Conservation (phyloP, 345 rosid species). For the Aquilaria sinensis region DNA sequence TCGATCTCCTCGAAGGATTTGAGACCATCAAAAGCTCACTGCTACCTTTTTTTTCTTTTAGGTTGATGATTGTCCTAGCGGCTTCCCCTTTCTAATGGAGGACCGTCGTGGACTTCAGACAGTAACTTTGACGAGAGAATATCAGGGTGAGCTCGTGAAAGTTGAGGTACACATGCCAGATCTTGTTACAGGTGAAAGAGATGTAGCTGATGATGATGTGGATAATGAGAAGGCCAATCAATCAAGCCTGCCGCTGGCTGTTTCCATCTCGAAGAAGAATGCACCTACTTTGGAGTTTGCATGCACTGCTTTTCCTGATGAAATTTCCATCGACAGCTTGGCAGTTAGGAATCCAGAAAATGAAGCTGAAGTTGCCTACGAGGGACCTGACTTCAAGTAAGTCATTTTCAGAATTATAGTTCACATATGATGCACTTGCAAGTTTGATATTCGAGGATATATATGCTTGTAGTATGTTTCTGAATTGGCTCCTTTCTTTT, state of each 20-base stretch:
- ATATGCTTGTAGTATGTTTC: not conserved
- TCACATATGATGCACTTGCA: not conserved
- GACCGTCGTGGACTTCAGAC: slow-evolving; percentile 63
- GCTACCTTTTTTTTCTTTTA: slow-evolving; percentile 9
- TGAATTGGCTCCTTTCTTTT: not conserved
- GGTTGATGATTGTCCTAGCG: slow-evolving; percentile 58
- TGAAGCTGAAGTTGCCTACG: slow-evolving; percentile 60
- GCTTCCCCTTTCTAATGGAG: slow-evolving; percentile 73
- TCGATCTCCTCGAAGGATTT: too few relatives aligned
- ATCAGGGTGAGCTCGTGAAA: slow-evolving; percentile 55
- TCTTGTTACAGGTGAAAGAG: slow-evolving; percentile 56
- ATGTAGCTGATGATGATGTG: slow-evolving; percentile 27
- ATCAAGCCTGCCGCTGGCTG: slow-evolving; percentile 57
- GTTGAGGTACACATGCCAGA: slow-evolving; percentile 90
- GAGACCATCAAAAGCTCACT: not conserved
- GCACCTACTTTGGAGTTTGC: slow-evolving; percentile 57
- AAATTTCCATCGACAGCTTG: slow-evolving; percentile 53
- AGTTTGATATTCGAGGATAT: not conserved
- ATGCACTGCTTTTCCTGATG: slow-evolving; percentile 64
- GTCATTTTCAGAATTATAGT: slow-evolving; percentile 3
- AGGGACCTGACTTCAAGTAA: slow-evolving; percentile 88
- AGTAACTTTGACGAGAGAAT: slow-evolving; percentile 54
- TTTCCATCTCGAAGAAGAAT: slow-evolving; percentile 52
- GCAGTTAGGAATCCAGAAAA: slow-evolving; percentile 42
- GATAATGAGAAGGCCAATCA: slow-evolving; percentile 38